Percentiles rank a stretch among this genome's conserved stretches.
Conservation (phyloP, 352 stramenopile species). For the Blastocystis sp. region DNA sequence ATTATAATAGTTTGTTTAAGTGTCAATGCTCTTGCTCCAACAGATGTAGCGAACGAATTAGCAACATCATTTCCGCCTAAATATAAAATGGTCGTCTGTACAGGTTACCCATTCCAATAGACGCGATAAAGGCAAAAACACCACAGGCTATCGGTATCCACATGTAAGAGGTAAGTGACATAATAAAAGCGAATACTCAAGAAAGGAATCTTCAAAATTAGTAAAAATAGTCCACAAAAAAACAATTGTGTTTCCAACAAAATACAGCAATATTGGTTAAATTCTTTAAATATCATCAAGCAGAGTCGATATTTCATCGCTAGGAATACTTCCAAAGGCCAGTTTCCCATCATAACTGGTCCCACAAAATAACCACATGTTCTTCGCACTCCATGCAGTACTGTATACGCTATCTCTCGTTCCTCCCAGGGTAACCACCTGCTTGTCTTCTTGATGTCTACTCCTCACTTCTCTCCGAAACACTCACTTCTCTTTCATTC, state of each 20-base stretch:
- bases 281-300: constrained; percentile 26
- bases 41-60: constrained; percentile 76
- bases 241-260: not conserved
- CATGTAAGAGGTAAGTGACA: not conserved
- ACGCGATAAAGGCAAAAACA: constrained; percentile 47
- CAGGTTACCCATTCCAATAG: constrained; percentile 22
- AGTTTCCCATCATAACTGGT: constrained; percentile 53
- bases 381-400: constrained; percentile 42
- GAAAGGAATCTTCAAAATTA: not conserved
- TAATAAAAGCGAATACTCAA: not conserved
- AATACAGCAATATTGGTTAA: too few relatives aligned
- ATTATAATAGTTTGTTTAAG: constrained; percentile 73
- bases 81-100: not conserved
- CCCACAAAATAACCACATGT: constrained; percentile 48
- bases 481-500: constrained; percentile 35
- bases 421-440: constrained; percentile 37
- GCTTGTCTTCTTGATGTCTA: constrained; percentile 55
- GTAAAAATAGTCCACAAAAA: not conserved
- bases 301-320: constrained; percentile 30
- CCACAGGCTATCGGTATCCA: constrained; percentile 32
- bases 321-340: constrained; percentile 40
- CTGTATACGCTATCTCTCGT: not conserved
- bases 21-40: constrained; percentile 74
- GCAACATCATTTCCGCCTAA: constrained; percentile 77
- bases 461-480: not conserved